Percentiles rank a stretch among this genome's conserved stretches.
These are phyloP conservation scores for Vitis hybrid DNA, from an alignment of 177 flowering plant genomes.

Conservation along the genomic window DNA sequence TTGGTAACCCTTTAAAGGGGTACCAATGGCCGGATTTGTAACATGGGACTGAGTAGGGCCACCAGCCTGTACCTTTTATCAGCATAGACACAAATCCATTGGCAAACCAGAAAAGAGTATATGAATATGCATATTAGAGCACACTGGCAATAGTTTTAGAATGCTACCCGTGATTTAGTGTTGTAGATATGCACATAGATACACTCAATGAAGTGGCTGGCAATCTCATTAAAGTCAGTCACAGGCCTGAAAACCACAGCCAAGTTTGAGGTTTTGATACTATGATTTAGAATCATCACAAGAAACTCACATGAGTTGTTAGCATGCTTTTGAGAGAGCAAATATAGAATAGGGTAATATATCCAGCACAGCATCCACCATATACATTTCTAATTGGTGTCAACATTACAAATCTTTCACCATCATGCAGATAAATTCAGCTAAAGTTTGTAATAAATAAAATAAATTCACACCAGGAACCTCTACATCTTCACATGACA, in stretches of 20 bases:
- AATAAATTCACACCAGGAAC: too few relatives aligned
- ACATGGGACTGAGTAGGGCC: conserved; percentile 32
- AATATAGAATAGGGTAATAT: neutral
- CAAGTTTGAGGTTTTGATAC: neutral
- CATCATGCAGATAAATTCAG: too few relatives aligned
- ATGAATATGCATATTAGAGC: neutral
- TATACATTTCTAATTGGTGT: neutral
- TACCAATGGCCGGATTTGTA: conserved; percentile 33
- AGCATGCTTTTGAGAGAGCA: neutral
- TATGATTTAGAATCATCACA: neutral
- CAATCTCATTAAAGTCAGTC: conserved; percentile 72
- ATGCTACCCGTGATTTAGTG: conserved; percentile 51
- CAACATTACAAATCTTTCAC: neutral
- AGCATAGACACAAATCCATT: conserved; percentile 3
- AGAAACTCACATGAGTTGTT: neutral
- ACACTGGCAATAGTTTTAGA: neutral
- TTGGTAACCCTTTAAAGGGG: conserved; percentile 45
- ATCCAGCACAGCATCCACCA: neutral
- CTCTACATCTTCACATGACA: too few relatives aligned
- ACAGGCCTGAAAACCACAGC: conserved; percentile 62
- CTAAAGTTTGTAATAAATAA: too few relatives aligned
- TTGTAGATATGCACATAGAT: conserved; percentile 70
- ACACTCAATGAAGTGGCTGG: conserved; percentile 77
- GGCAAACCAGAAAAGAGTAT: neutral
- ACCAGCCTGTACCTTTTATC: conserved; percentile 39